These are phyloP conservation scores for Racocetra persica DNA, from an alignment of 371 early-diverging fungal genomes.

Conservation along the genomic window DNA sequence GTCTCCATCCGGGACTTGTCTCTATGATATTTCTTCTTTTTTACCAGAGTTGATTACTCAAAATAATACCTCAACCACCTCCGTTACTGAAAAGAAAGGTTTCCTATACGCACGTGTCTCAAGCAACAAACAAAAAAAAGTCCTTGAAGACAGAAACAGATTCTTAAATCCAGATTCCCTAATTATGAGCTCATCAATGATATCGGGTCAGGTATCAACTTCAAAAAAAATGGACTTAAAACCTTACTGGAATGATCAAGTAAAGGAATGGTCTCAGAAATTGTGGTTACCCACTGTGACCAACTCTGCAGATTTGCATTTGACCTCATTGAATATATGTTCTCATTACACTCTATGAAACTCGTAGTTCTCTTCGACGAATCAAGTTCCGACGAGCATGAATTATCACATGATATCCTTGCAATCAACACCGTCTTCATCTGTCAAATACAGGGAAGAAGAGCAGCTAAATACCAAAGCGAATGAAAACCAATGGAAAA, in stretches of 20 bases:
- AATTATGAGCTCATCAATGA: constrained; percentile 1
- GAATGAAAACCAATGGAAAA: neutral
- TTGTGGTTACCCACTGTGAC: constrained; percentile 33
- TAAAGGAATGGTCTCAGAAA: constrained; percentile 17
- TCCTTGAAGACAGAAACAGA: constrained; percentile 15
- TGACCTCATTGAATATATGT: neutral
- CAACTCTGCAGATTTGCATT: constrained; percentile 5
- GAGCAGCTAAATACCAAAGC: neutral
- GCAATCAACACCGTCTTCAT: constrained; percentile 31
- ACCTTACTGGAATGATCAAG: constrained; percentile 7
- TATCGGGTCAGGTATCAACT: constrained; percentile 2
- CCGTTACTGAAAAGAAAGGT: constrained; percentile 14
- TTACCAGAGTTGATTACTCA: neutral
- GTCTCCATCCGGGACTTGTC: neutral
- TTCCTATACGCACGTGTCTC: constrained; percentile 16
- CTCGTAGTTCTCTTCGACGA: neutral
- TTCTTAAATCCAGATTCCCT: constrained; percentile 14
- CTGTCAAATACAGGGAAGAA: constrained; percentile 20
- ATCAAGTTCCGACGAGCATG: neutral
- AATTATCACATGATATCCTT: constrained; percentile 31
- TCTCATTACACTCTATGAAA: no score
- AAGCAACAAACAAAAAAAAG: constrained; percentile 20
- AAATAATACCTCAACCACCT: neutral
- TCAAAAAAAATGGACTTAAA: constrained; percentile 34
- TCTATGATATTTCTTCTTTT: constrained; percentile 5